Conservation (phyloP, 768 basidiomycete species). For the Obba rivulosa region DNA sequence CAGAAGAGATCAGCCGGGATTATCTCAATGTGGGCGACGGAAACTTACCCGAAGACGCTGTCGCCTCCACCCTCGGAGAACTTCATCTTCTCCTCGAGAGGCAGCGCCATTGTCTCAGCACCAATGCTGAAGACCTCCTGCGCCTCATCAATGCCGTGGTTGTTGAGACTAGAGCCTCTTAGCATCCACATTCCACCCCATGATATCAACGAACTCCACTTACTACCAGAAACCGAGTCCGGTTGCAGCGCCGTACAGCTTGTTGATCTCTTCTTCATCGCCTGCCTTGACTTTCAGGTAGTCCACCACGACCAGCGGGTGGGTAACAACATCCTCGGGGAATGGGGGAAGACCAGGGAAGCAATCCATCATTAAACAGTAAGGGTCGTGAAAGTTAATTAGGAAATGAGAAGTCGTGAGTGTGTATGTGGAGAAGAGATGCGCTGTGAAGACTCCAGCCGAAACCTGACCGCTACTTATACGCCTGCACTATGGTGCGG, state of each 20-base stretch:
- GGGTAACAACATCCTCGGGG: conserved; percentile 36
- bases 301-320: conserved; percentile 42
- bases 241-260: conserved; percentile 41
- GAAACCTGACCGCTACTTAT: no score
- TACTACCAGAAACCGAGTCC: conserved; percentile 51
- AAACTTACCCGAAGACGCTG: conserved; percentile 33
- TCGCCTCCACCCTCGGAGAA: conserved; percentile 51
- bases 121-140: conserved; percentile 47
- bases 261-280: conserved; percentile 33
- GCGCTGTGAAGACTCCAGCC: no score
- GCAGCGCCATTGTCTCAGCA: conserved; percentile 46
- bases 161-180: conserved; percentile 38
- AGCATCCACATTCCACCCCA: background rate
- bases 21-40: background rate
- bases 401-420: no score
- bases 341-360: conserved; percentile 29
- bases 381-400: no score
- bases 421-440: no score
- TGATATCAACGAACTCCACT: conserved; percentile 15
- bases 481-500: no score
- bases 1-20: background rate
- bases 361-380: no score
- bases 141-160: conserved; percentile 45
- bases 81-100: conserved; percentile 51
- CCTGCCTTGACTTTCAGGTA: conserved; percentile 30